Evolutionary conservation across 352 stramenopile species (phyloP).

Genomic region (Thraustochytrium sp.): DNA sequence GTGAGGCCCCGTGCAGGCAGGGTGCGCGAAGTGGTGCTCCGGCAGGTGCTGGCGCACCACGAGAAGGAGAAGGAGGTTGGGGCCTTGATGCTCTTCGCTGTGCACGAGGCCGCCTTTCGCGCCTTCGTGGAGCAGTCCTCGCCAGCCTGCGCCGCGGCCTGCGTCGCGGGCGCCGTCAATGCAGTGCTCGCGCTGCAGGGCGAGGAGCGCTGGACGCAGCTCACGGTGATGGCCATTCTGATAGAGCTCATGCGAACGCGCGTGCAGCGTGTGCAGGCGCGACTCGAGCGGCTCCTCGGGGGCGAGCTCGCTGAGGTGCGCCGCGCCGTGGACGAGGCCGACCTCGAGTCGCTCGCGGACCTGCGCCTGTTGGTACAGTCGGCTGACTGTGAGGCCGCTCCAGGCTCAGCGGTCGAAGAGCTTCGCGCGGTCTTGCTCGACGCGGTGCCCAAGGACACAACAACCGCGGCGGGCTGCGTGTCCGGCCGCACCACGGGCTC

Average conservation of each 20-base stretch:
- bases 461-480: neutral
- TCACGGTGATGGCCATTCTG: constrained; percentile 50
- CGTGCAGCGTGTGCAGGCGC: constrained; percentile 5
- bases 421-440: neutral
- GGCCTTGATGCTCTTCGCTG: neutral
- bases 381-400: too few relatives aligned
- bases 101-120: constrained; percentile 52
- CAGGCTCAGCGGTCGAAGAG: neutral
- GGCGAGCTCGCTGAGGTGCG: neutral
- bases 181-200: constrained; percentile 46
- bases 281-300: constrained; percentile 42
- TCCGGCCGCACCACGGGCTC: constrained; percentile 44
- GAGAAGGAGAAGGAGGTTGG: too few relatives aligned
- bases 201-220: constrained; percentile 45
- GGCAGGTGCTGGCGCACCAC: neutral
- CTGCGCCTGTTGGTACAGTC: neutral
- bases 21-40: neutral
- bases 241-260: constrained; percentile 44
- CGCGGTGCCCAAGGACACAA: neutral
- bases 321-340: neutral
- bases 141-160: constrained; percentile 63
- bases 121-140: constrained; percentile 62
- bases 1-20: neutral
- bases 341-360: neutral
- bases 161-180: constrained; percentile 60